Evolutionary conservation across 2,329 filamentous ascomycete species (phyloP).

Genomic region (Aspergillus persii): DNA sequence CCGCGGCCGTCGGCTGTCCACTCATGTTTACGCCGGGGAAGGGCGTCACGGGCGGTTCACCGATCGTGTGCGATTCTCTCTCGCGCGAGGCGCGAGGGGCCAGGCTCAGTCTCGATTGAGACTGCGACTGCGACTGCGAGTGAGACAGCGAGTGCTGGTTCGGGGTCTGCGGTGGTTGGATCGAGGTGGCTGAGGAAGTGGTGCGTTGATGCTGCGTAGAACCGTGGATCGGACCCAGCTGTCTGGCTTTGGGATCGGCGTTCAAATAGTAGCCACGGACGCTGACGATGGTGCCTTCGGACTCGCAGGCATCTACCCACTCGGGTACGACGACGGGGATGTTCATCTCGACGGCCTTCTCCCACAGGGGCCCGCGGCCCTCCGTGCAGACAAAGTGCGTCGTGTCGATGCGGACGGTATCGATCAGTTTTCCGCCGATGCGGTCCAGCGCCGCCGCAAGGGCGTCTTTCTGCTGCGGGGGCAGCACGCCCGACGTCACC

Average conservation of each 20-base stretch:
- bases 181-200: constrained; percentile 28
- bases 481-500: constrained; percentile 84
- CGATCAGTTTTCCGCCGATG: constrained; percentile 89
- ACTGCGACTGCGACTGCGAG: constrained; percentile 15
- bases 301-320: constrained; percentile 96
- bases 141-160: not conserved
- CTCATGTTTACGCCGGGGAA: constrained; percentile 33
- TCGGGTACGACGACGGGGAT: constrained; percentile 95
- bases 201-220: constrained; percentile 35
- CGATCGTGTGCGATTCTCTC: constrained; percentile 20
- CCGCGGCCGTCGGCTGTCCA: constrained; percentile 26
- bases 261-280: constrained; percentile 96
- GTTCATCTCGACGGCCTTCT: constrained; percentile 96
- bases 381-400: constrained; percentile 98
- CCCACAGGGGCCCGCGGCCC: constrained; percentile 84
- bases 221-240: constrained; percentile 41
- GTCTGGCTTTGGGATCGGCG: constrained; percentile 66
- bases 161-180: constrained; percentile 20
- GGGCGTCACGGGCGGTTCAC: constrained; percentile 32
- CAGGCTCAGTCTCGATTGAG: constrained; percentile 24
- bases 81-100: constrained; percentile 20
- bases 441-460: constrained; percentile 74
- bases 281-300: constrained; percentile 85
- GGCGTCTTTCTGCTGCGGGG: constrained; percentile 67
- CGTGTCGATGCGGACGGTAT: constrained; percentile 90